A percentile compares a stretch with the other conserved stretches of the same genome.
phyloP scores from a whole-genome alignment of 2,329 filamentous ascomycete genomes.

The Neonectria faginata region DNA sequence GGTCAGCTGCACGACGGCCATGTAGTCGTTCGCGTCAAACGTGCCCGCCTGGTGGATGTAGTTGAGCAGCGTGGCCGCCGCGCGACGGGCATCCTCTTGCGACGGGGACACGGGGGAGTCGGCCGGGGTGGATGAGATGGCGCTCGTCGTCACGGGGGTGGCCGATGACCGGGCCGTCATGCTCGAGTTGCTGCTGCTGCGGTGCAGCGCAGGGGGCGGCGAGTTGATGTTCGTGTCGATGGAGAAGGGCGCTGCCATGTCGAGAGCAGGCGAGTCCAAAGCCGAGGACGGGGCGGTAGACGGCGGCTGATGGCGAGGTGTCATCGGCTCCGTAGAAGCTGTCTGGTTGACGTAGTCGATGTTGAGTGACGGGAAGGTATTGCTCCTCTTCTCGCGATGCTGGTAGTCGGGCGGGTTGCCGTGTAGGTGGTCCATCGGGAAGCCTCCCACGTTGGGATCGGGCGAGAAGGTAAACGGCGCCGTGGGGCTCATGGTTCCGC shows the following conservation, averaged over 20 bases:
- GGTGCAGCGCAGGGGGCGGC: constrained; percentile 49
- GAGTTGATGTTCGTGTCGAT: constrained; percentile 59
- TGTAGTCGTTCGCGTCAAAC: constrained; percentile 81
- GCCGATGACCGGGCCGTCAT: constrained; percentile 46
- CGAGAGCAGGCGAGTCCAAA: constrained; percentile 64
- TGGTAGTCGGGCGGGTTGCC: constrained; percentile 66
- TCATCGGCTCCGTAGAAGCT: constrained; percentile 56
- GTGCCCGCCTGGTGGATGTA: constrained; percentile 83
- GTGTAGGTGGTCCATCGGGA: constrained; percentile 60
- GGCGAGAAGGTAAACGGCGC: constrained; percentile 82
- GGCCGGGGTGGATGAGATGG: constrained; percentile 49
- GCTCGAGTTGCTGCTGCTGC: constrained; percentile 51
- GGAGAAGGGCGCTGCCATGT: constrained; percentile 57
- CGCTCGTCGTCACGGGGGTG: constrained; percentile 34
- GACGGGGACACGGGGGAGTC: constrained; percentile 75
- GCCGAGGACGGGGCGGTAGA: constrained; percentile 64
- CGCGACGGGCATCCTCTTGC: constrained; percentile 86
- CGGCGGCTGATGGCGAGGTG: constrained; percentile 61
- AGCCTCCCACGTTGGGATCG: constrained; percentile 76
- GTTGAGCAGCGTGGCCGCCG: constrained; percentile 82
- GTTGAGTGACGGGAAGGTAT: constrained; percentile 83
- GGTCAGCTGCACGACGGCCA: constrained; percentile 83
- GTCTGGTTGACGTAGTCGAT: constrained; percentile 67
- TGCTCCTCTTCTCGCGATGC: constrained; percentile 77
- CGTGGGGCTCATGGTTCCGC: constrained; percentile 77